Evolutionary conservation across 805 yeast species (phyloP).

Genomic region (Metschnikowia cerradonensis): DNA sequence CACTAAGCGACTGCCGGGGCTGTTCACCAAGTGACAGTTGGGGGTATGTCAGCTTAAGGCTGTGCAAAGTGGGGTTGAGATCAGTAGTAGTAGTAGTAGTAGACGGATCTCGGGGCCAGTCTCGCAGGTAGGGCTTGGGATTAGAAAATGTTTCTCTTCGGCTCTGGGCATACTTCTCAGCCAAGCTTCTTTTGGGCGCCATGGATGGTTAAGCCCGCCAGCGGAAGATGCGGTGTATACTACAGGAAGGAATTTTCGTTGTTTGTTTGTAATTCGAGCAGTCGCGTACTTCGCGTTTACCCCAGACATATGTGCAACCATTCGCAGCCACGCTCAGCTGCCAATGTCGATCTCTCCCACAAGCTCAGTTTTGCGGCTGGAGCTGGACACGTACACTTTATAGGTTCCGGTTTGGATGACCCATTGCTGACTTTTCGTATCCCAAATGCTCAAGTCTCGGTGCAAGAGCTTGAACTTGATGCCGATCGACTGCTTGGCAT

Average conservation of each 20-base stretch:
- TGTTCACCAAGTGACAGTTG: neutral
- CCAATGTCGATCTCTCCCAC: constrained; percentile 45
- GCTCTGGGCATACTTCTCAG: constrained; percentile 16
- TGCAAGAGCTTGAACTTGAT: constrained; percentile 44
- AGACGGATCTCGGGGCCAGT: neutral
- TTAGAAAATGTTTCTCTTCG: neutral
- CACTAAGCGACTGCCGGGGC: neutral
- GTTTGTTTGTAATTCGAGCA: neutral
- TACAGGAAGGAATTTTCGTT: constrained; percentile 2
- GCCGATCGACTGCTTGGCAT: constrained; percentile 35
- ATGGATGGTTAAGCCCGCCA: constrained; percentile 4
- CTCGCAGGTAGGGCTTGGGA: neutral
- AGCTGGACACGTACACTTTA: constrained; percentile 47
- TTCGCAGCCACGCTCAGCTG: constrained; percentile 7
- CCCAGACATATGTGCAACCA: neutral
- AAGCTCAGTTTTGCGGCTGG: constrained; percentile 44
- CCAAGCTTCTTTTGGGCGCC: constrained; percentile 13
- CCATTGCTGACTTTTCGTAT: constrained; percentile 53
- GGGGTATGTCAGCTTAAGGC: neutral
- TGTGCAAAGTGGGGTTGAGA: neutral
- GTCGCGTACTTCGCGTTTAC: constrained; percentile 6
- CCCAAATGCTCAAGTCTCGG: constrained; percentile 58
- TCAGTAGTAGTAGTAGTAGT: too few species aligned
- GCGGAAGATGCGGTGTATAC: neutral
- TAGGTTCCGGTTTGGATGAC: constrained; percentile 53